phyloP scores from a whole-genome alignment of 1,284 basidiomycete species.

The Trametes pubescens region DNA sequence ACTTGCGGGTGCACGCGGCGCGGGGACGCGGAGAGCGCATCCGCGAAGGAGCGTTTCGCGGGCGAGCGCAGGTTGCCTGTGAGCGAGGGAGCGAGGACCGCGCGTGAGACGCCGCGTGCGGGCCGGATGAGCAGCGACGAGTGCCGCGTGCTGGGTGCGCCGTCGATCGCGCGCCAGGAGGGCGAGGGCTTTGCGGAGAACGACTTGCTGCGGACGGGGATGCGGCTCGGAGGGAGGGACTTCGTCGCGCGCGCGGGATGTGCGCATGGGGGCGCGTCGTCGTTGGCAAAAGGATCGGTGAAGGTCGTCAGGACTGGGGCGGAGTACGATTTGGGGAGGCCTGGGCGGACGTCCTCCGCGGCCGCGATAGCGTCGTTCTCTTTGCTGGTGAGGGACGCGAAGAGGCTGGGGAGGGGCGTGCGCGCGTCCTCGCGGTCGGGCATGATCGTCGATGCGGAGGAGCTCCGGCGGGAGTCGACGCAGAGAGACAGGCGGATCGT shows the following conservation, averaged over 20 bases:
- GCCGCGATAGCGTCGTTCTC: not conserved
- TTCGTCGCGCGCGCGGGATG: constrained; percentile 8
- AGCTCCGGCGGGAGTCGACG: constrained; percentile 7
- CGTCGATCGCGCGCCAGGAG: not conserved
- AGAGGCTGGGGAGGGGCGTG: constrained; percentile 8
- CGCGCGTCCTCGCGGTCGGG: constrained; percentile 10
- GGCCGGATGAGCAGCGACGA: constrained; percentile 1
- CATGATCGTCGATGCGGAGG: constrained; percentile 8
- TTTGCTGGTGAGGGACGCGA: constrained; percentile 3
- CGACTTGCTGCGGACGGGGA: constrained; percentile 22
- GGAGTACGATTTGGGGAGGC: constrained; percentile 9
- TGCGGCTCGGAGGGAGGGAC: constrained; percentile 18
- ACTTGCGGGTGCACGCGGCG: not conserved
- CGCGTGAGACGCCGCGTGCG: not conserved
- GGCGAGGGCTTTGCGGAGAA: constrained; percentile 10
- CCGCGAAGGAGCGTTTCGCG: not conserved
- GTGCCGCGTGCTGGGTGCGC: not conserved
- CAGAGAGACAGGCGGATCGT: constrained; percentile 9
- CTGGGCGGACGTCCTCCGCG: not conserved
- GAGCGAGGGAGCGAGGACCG: not conserved
- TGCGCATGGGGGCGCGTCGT: not conserved
- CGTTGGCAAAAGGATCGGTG: constrained; percentile 2
- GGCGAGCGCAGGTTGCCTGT: not conserved
- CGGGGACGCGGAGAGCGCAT: not conserved
- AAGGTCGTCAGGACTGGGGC: constrained; percentile 3